These are phyloP conservation scores for Ceratocystis destructans DNA, from an alignment of 2,329 filamentous ascomycete species.

Conservation along the genomic window DNA sequence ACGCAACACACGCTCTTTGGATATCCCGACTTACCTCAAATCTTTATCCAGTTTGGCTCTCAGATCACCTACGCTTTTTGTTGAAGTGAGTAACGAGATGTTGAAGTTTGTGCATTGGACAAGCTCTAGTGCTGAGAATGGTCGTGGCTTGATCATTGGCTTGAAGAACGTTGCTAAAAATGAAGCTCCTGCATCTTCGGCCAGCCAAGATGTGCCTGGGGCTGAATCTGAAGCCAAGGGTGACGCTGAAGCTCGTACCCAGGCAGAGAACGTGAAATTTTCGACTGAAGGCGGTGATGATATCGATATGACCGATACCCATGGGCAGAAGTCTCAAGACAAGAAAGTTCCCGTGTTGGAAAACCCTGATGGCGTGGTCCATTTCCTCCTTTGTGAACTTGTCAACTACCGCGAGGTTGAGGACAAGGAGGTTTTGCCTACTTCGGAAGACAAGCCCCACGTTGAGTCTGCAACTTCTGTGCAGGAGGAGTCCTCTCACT, in stretches of 20 bases:
- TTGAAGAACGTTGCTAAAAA: slow-evolving; percentile 9
- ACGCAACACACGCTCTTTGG: slow-evolving; percentile 42
- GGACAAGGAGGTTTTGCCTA: slow-evolving; percentile 48
- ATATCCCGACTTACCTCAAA: slow-evolving; percentile 60
- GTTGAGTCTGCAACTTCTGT: not conserved
- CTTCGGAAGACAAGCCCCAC: slow-evolving; percentile 19
- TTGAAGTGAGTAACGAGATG: slow-evolving; percentile 75
- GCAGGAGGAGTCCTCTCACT: too few species aligned
- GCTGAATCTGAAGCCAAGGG: not conserved
- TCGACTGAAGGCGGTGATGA: slow-evolving; percentile 44
- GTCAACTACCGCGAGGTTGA: slow-evolving; percentile 86
- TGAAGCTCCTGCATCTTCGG: not conserved
- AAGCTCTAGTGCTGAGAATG: slow-evolving; percentile 8
- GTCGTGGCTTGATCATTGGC: slow-evolving; percentile 17
- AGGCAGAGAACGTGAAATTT: slow-evolving; percentile 38
- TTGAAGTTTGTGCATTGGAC: slow-evolving; percentile 36
- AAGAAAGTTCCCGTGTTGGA: slow-evolving; percentile 70
- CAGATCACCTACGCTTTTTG: slow-evolving; percentile 71
- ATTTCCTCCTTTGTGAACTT: slow-evolving; percentile 85
- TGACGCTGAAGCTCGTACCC: not conserved
- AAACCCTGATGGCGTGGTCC: slow-evolving; percentile 85
- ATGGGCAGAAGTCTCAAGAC: slow-evolving; percentile 50
- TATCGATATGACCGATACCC: slow-evolving; percentile 44
- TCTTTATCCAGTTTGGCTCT: slow-evolving; percentile 67
- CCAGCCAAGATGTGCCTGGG: not conserved